Evolutionary conservation across 768 basidiomycete species (phyloP), one percentile per base, ranked within the genome.

Genomic region (Mycena vitilis): DNA sequence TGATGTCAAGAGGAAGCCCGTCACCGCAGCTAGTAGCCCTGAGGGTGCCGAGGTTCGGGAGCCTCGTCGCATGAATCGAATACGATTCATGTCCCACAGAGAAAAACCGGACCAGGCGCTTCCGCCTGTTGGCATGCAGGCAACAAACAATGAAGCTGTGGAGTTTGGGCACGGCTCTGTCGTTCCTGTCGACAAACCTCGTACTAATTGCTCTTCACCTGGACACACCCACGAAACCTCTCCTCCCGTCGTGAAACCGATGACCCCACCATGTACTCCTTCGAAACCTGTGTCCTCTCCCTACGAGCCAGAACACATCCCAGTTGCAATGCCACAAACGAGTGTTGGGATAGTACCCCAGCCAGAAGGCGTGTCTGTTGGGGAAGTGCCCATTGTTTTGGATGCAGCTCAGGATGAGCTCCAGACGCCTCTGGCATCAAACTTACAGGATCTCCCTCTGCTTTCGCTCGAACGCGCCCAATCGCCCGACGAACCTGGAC

Each of bases 351-450:
- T 30, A 30, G 30, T 30, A 30, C 16, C 34, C 52, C 30, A 44
- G 16, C 36, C 16, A 16, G 59, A 55, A 11, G 15, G 40, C 45
- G 5, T 20, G 45, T n/a, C 51, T 5, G 11, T 16, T 22, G 36
- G 22, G 20, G 16, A 58, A 68, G 36, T 30, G 5, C n/a, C 30
- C 30, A 30, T 30, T 30, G 30, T 42, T 20, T 10, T 11, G 12
- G 63, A 59, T 6, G 30, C 23, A n/a, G 63, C 57, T 7, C 51
- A 47, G 25, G 71, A 71, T 34, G 66, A 68, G n/a, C 67, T 66
- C 8, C 71, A 69, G 42, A 72, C 71, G 5, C 71, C 71, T 23
- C 49, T 72, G 37, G 64, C 18, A 11, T 40, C 69, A 22, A 42
- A 63, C 15, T 23, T 69, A 13, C 60, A 36, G 22, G 51, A 42